Evolutionary conservation across 2,329 filamentous ascomycete species (phyloP), one percentile per base, ranked within the genome.

Genomic region (Phialophora verrucosa): DNA sequence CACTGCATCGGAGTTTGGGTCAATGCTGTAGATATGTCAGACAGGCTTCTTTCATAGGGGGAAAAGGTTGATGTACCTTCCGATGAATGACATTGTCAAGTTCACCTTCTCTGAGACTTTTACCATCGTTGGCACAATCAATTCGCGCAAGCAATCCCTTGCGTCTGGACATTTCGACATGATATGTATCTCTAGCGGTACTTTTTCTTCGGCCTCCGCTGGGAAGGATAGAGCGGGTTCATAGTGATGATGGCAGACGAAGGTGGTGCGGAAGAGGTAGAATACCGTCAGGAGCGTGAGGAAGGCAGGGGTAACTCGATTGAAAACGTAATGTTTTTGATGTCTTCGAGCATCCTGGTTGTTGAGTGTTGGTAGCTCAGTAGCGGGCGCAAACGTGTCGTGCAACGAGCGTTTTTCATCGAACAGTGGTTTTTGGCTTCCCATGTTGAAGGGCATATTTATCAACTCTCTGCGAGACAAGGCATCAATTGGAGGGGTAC

Each of bases 81-180:
- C 95, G 74, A 99, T 96, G 75, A 91, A 98, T 8, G 92, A 95
- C 66, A 98, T 83, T 32, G 85, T 90, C 78, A 99, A 98, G 82
- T 97, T 89, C 68, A 98, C 92, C 77, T 96, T 95, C 70, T 92
- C 87, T 68, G 87, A 84, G 44, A 93, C 85, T 65, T 87, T 85
- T 78, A 92, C 88, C 93, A 99, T 97, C 25, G 89, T 86, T 0
- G 95, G 95, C 17, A 98, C 80, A 27, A 99, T 84, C 72, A 99
- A 81, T 66, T 93, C 83, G 68, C 88, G 87, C 23, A 99, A 83
- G 74, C 94, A 97, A 75, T 92, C 90, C 77, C 84, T 85, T 1
- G 95, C 93, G 78, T 99, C 95, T 0, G 94, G 93, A 75, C 95
- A 99, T 83, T 98, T 97, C 80, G 89, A 91, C 90, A 98, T 99